phyloP scores from a whole-genome alignment of 768 basidiomycete species.

The Podaxis mareebaensis region DNA sequence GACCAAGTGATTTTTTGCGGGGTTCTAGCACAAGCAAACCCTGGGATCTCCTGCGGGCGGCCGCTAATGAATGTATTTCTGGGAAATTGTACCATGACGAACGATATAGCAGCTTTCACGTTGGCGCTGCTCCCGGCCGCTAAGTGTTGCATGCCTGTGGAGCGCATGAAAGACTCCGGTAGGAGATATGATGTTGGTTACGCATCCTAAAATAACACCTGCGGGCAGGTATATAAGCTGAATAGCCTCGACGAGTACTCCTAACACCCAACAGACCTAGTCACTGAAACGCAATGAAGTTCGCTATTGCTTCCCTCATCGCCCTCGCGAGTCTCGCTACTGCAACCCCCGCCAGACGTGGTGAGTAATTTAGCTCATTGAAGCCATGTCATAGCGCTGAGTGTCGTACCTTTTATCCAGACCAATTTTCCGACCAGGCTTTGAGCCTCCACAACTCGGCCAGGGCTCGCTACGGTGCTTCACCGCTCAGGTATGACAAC shows the following conservation, averaged over 20 bases:
- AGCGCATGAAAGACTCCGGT: neutral
- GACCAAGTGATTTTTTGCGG: neutral
- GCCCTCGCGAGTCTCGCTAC: neutral
- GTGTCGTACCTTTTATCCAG: neutral
- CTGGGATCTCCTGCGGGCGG: neutral
- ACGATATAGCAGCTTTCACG: neutral
- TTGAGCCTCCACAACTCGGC: slow-evolving; percentile 8
- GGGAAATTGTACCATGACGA: neutral
- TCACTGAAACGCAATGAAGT: slow-evolving; percentile 1
- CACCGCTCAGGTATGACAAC: slow-evolving; percentile 5
- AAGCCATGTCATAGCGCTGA: neutral
- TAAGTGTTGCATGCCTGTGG: neutral
- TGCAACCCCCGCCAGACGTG: neutral
- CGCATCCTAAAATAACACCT: neutral
- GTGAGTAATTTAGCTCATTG: neutral
- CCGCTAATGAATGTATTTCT: neutral
- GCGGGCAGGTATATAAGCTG: neutral
- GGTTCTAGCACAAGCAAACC: neutral
- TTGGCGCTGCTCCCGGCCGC: neutral
- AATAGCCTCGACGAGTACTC: neutral
- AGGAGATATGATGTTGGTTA: neutral
- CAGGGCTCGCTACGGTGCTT: slow-evolving; percentile 4
- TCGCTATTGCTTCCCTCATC: neutral
- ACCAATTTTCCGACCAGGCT: slow-evolving; percentile 9
- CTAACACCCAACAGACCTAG: neutral